Percentiles rank a stretch among this genome's conserved stretches.
phyloP scores from a whole-genome alignment of 495 filamentous ascomycete species.

The Hypoxylon cercidicola region DNA sequence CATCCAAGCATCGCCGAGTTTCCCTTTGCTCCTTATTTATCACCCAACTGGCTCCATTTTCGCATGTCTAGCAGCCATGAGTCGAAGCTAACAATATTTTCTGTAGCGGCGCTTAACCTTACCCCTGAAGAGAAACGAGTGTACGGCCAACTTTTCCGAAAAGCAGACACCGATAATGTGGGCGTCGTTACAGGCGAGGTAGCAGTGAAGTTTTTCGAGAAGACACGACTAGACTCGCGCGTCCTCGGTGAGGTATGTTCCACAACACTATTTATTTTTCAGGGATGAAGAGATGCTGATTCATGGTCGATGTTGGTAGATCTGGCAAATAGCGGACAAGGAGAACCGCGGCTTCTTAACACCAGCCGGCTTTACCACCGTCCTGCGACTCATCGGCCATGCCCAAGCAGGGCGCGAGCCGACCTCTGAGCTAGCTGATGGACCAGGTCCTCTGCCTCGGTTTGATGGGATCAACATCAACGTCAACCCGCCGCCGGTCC shows the following conservation, averaged over 20 bases:
- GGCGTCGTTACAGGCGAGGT: conserved; percentile 97
- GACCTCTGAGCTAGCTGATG: conserved; percentile 73
- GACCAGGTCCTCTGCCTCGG: conserved; percentile 86
- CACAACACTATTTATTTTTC: neutral
- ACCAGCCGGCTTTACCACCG: conserved; percentile 88
- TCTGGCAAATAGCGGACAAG: conserved; percentile 98
- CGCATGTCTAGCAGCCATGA: neutral
- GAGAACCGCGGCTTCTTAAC: conserved; percentile 95
- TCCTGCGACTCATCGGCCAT: conserved; percentile 92
- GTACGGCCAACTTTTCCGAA: conserved; percentile 89
- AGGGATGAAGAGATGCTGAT: conserved; percentile 24
- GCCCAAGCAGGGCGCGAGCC: conserved; percentile 87
- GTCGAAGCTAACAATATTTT: conserved; percentile 18
- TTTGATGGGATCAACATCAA: conserved; percentile 79
- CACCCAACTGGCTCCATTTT: neutral
- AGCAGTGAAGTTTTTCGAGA: conserved; percentile 98
- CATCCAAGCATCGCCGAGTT: conserved; percentile 10
- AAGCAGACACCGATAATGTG: conserved; percentile 86
- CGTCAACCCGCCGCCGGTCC: conserved; percentile 51
- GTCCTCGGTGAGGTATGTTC: conserved; percentile 84
- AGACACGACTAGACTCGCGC: conserved; percentile 84
- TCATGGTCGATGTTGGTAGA: conserved; percentile 61
- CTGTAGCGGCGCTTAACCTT: conserved; percentile 78
- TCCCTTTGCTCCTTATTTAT: conserved; percentile 6
- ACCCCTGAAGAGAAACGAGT: conserved; percentile 91